Conservation (phyloP, 2,329 filamentous ascomycete species). For the Nigrospora osmanthi region DNA sequence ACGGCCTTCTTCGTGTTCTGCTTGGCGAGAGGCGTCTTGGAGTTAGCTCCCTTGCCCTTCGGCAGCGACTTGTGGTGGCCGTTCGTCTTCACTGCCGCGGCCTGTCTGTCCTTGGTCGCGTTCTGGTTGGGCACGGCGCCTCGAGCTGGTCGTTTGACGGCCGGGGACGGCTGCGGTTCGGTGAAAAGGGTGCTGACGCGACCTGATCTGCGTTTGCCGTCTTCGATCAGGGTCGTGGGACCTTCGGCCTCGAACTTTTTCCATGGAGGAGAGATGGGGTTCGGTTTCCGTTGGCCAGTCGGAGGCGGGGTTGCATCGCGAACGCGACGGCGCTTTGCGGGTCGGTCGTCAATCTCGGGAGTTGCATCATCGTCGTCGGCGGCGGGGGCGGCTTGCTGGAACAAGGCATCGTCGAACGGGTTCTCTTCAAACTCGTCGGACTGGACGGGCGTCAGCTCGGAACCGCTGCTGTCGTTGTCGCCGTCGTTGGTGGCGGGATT, state of each 20-base stretch:
- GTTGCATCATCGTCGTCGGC: conserved; percentile 14
- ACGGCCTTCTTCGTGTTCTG: conserved; percentile 13
- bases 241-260: conserved; percentile 79
- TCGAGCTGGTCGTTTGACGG: conserved; percentile 44
- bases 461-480: conserved; percentile 2
- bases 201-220: conserved; percentile 61
- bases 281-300: conserved; percentile 19
- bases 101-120: conserved; percentile 23
- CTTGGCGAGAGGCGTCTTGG: conserved; percentile 11
- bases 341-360: conserved; percentile 29
- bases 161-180: conserved; percentile 38
- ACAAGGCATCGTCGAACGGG: conserved; percentile 6
- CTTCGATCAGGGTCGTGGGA: conserved; percentile 72
- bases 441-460: conserved; percentile 7
- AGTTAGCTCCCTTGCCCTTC: conserved; percentile 17
- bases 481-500: not conserved
- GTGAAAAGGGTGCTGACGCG: conserved; percentile 51
- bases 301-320: conserved; percentile 34
- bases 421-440: conserved; percentile 12
- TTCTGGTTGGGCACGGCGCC: conserved; percentile 29
- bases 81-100: conserved; percentile 16
- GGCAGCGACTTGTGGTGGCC: conserved; percentile 20
- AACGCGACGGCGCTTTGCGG: conserved; percentile 59
- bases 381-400: conserved; percentile 12
- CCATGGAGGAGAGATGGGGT: conserved; percentile 80